These are phyloP conservation scores for Vicia faba DNA, from an alignment of 306 rosid species.

Conservation along the genomic window DNA sequence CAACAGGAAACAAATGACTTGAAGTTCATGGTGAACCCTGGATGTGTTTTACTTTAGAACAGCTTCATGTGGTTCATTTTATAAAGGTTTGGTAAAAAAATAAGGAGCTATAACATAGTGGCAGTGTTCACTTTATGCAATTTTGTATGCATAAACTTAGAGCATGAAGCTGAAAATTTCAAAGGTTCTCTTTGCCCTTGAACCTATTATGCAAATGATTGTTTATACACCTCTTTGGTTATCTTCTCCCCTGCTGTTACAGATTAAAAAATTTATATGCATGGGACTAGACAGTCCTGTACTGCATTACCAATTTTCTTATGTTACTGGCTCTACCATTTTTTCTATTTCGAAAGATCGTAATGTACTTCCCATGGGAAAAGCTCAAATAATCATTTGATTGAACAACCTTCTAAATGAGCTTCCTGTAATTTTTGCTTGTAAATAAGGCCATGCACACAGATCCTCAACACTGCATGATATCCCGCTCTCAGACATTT, in stretches of 20 bases:
- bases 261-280: background rate
- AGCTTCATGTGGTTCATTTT: too few relatives aligned
- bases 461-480: slow-evolving; percentile 62
- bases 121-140: slow-evolving; percentile 28
- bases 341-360: background rate
- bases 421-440: slow-evolving; percentile 57
- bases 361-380: background rate
- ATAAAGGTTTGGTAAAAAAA: slow-evolving; percentile 22
- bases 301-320: background rate
- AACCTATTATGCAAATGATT: background rate
- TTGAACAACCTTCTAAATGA: slow-evolving; percentile 70
- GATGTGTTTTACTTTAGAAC: too few relatives aligned
- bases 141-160: slow-evolving; percentile 10
- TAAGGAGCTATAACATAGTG: slow-evolving; percentile 10
- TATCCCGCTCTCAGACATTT: slow-evolving; percentile 77
- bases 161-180: slow-evolving; percentile 4
- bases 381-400: slow-evolving; percentile 26
- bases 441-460: slow-evolving; percentile 65
- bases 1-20: slow-evolving; percentile 2
- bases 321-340: background rate
- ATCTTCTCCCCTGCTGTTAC: background rate
- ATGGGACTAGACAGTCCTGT: slow-evolving; percentile 6
- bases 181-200: slow-evolving; percentile 16
- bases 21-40: slow-evolving; percentile 21
- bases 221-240: slow-evolving; percentile 20